A percentile compares a stretch with the other conserved stretches of the same genome.
These are phyloP conservation scores for Vitis rupestris DNA, from an alignment of 164 flowering plant species.

Conservation along the genomic window DNA sequence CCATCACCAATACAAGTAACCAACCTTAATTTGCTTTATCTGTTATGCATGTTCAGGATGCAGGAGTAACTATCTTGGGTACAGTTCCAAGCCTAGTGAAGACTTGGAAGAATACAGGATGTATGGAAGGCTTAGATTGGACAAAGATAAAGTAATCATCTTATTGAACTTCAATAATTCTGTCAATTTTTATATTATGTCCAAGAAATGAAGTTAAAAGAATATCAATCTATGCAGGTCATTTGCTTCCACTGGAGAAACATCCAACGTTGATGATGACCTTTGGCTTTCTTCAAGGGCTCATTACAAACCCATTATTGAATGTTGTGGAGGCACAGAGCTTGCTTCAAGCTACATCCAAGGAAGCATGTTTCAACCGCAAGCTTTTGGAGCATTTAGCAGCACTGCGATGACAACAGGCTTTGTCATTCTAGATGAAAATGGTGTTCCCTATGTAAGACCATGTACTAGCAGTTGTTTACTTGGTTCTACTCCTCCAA, in stretches of 20 bases:
- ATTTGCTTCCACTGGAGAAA: slow-evolving; percentile 85
- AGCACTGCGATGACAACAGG: slow-evolving; percentile 70
- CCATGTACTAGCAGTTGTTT: neutral
- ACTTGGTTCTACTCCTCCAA: neutral
- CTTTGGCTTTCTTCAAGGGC: slow-evolving; percentile 94
- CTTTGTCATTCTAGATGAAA: slow-evolving; percentile 78
- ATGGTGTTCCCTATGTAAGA: slow-evolving; percentile 83
- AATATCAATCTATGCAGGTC: slow-evolving; percentile 35
- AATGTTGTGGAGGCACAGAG: slow-evolving; percentile 96
- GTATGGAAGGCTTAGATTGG: slow-evolving; percentile 93
- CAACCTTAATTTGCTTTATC: slow-evolving; percentile 2
- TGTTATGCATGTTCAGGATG: slow-evolving; percentile 58
- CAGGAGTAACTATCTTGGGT: slow-evolving; percentile 81
- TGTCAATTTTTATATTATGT: neutral
- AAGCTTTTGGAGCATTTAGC: slow-evolving; percentile 93
- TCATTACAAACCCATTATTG: slow-evolving; percentile 73
- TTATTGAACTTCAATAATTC: neutral
- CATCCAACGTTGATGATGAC: slow-evolving; percentile 89
- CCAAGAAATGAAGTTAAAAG: neutral
- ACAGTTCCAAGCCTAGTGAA: slow-evolving; percentile 95
- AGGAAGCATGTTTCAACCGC: slow-evolving; percentile 79
- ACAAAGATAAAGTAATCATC: slow-evolving; percentile 62
- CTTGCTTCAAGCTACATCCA: slow-evolving; percentile 70
- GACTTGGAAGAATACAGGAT: slow-evolving; percentile 72
- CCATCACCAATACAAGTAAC: too few species aligned